Conservation (phyloP, 495 filamentous ascomycete genomes). For the Penicillium malachiteum region DNA sequence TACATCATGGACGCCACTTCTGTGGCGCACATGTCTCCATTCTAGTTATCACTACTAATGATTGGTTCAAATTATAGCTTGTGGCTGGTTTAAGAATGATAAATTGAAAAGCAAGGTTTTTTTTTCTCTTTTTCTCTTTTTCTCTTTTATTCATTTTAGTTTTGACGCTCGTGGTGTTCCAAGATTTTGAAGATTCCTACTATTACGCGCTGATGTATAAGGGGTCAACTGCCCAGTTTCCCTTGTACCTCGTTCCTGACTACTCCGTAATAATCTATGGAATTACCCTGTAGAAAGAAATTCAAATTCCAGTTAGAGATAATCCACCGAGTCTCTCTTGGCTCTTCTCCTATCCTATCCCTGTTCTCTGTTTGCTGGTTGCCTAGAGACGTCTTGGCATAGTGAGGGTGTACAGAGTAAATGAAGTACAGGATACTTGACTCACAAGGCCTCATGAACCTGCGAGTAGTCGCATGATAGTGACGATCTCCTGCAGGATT, state of each 20-base stretch:
- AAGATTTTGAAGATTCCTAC: no score
- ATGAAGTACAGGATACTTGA: background rate
- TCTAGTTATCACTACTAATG: background rate
- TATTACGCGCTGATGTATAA: no score
- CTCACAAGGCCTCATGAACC: background rate
- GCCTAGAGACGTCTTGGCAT: conserved; percentile 15
- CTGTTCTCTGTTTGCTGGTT: conserved; percentile 22
- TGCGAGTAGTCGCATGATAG: conserved; percentile 6
- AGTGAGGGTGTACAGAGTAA: background rate
- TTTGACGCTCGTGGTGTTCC: background rate
- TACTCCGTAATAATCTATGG: no score
- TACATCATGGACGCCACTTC: conserved; percentile 24
- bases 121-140: background rate
- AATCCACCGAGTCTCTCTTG: background rate
- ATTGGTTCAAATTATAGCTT: background rate
- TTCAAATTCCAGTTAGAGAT: background rate
- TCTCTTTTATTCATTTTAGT: background rate
- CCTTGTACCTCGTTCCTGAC: no score
- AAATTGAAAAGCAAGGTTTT: conserved; percentile 1
- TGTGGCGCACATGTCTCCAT: conserved; percentile 2
- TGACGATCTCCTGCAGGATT: background rate
- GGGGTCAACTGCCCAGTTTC: no score
- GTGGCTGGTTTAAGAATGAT: background rate
- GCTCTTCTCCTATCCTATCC: conserved; percentile 21
- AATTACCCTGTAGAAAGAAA: no score